Conservation (phyloP, 2,329 filamentous ascomycete genomes). For the Lecanicillium sp. region DNA sequence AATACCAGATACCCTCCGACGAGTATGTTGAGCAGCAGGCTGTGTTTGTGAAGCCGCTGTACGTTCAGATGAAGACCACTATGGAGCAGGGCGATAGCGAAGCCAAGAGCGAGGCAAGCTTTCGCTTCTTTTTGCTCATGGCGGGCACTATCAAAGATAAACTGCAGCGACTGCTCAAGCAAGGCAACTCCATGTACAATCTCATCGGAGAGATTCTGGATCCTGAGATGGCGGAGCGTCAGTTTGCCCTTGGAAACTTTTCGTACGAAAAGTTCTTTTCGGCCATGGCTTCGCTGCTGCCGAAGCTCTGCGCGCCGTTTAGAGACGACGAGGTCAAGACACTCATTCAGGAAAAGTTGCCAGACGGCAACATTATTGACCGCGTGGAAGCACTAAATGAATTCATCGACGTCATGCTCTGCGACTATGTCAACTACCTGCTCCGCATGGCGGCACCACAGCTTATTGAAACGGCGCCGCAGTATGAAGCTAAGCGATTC, state of each 20-base stretch:
- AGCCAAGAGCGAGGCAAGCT: conserved; percentile 53
- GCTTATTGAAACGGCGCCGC: conserved; percentile 60
- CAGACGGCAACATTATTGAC: conserved; percentile 58
- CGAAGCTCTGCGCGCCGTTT: conserved; percentile 72
- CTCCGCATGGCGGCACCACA: conserved; percentile 63
- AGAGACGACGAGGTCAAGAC: conserved; percentile 69
- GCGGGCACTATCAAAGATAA: conserved; percentile 64
- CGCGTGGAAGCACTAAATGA: conserved; percentile 67
- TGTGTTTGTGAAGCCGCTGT: conserved; percentile 38
- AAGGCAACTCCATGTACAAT: conserved; percentile 64
- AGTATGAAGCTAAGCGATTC: conserved; percentile 70
- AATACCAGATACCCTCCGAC: conserved; percentile 61
- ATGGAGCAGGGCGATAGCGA: conserved; percentile 59
- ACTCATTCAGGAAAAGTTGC: conserved; percentile 53
- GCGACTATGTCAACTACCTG: conserved; percentile 78
- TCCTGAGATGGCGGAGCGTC: conserved; percentile 58
- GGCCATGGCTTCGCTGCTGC: conserved; percentile 66
- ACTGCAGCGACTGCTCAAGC: conserved; percentile 61
- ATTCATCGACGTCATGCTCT: conserved; percentile 68
- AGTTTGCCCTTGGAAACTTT: conserved; percentile 64
- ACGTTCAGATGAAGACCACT: conserved; percentile 50
- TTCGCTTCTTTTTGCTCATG: conserved; percentile 61
- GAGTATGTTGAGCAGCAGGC: conserved; percentile 51
- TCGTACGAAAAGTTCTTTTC: conserved; percentile 75
- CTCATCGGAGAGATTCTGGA: conserved; percentile 71